phyloP scores from a whole-genome alignment of 345 rosid genomes.

The Syzygium grande region DNA sequence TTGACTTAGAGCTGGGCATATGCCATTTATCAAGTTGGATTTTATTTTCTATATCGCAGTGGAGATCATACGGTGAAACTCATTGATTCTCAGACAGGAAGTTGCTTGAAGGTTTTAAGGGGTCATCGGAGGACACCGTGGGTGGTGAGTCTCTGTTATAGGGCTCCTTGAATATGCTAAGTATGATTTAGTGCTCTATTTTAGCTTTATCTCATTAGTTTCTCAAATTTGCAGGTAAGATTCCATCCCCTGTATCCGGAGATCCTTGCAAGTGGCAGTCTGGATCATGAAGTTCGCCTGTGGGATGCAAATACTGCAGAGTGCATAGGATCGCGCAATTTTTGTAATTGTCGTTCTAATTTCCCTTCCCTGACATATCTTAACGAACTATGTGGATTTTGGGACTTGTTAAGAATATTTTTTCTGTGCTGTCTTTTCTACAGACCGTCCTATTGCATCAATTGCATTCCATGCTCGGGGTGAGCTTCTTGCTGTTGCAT shows the following conservation, averaged over 20 bases:
- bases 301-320: constrained; percentile 69
- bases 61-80: constrained; percentile 92
- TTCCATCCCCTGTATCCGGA: constrained; percentile 58
- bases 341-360: constrained; percentile 29
- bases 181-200: background rate
- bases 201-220: background rate
- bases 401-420: background rate
- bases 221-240: constrained; percentile 43
- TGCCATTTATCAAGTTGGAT: background rate
- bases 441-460: constrained; percentile 77
- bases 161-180: background rate
- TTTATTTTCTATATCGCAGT: constrained; percentile 23
- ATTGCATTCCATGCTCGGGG: constrained; percentile 82
- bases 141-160: constrained; percentile 64
- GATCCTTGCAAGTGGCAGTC: constrained; percentile 73
- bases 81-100: constrained; percentile 83
- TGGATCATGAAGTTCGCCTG: constrained; percentile 72
- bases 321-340: constrained; percentile 63
- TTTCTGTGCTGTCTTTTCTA: background rate
- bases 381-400: background rate
- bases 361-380: background rate
- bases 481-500: constrained; percentile 69
- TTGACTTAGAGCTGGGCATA: background rate
- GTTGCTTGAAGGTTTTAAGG: constrained; percentile 80
- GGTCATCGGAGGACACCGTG: constrained; percentile 98